phyloP scores from a whole-genome alignment of 176 grass and related monocot species.

The Triticum urartu region DNA sequence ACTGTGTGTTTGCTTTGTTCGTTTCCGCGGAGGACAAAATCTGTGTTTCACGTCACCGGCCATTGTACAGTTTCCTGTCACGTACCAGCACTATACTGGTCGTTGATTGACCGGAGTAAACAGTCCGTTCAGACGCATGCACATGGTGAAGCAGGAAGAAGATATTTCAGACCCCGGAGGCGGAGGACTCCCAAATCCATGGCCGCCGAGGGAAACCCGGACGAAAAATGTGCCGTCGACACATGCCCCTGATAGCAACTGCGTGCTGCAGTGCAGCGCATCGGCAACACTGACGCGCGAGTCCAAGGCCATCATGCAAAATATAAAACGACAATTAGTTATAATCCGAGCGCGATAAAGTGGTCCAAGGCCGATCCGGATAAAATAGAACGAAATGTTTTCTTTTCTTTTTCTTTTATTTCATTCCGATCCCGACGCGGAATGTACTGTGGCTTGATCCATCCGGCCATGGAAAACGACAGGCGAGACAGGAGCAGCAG shows the following conservation, averaged over 20 bases:
- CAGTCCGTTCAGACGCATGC: not conserved
- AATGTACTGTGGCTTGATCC: not conserved
- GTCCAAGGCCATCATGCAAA: not conserved
- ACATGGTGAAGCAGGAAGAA: not conserved
- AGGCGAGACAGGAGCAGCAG: not conserved
- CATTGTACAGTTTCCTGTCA: not conserved
- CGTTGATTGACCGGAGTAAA: not conserved
- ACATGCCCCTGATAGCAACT: not conserved
- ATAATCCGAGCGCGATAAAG: not conserved
- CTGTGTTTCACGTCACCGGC: not conserved
- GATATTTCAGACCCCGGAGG: not conserved
- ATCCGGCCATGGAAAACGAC: constrained; percentile 29
- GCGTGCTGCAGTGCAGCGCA: not conserved
- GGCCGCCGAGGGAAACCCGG: not conserved
- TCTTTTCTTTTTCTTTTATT: not conserved
- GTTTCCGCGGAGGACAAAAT: not conserved
- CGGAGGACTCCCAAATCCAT: not conserved
- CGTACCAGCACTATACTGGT: not conserved
- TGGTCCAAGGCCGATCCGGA: not conserved
- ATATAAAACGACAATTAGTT: not conserved
- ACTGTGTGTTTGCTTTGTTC: not conserved
- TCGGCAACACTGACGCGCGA: not conserved
- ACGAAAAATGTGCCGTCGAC: not conserved
- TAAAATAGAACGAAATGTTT: not conserved
- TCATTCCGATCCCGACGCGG: not conserved